These are phyloP conservation scores for Chlamydomonas incerta DNA, from an alignment of 139 green algal genomes.

Conservation along the genomic window DNA sequence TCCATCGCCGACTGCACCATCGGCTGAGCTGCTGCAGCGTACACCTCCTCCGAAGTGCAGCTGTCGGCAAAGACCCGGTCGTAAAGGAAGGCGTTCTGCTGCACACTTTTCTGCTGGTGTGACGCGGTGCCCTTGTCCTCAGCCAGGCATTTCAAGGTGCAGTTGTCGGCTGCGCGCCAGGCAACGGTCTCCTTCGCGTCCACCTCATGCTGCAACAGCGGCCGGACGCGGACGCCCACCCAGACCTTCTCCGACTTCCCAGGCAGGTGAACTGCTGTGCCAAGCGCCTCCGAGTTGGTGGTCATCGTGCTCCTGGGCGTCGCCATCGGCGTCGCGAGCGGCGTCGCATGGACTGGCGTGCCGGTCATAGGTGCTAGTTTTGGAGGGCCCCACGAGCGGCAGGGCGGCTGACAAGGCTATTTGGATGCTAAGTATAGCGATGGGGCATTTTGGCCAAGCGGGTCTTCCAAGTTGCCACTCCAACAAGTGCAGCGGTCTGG, in stretches of 20 bases:
- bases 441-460: no score
- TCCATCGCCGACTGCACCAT: constrained; percentile 50
- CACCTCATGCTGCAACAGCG: constrained; percentile 52
- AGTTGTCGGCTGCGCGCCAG: constrained; percentile 41
- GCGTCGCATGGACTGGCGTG: no score
- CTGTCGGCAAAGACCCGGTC: constrained; percentile 54
- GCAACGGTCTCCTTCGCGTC: constrained; percentile 42
- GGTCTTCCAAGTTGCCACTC: no score
- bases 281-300: not conserved
- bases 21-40: constrained; percentile 46
- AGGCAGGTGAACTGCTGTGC: not conserved
- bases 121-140: constrained; percentile 18
- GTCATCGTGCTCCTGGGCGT: not conserved
- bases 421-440: no score
- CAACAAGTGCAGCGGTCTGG: no score
- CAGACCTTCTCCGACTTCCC: constrained; percentile 55
- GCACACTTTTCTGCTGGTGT: constrained; percentile 38
- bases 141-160: constrained; percentile 44
- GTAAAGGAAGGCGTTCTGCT: constrained; percentile 23
- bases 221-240: constrained; percentile 65
- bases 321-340: not conserved
- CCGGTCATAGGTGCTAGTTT: no score
- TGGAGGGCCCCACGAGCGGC: no score
- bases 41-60: constrained; percentile 58
- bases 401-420: no score